These are phyloP conservation scores for Aquilaria malaccensis DNA, from an alignment of 345 rosid genomes.

Conservation along the genomic window DNA sequence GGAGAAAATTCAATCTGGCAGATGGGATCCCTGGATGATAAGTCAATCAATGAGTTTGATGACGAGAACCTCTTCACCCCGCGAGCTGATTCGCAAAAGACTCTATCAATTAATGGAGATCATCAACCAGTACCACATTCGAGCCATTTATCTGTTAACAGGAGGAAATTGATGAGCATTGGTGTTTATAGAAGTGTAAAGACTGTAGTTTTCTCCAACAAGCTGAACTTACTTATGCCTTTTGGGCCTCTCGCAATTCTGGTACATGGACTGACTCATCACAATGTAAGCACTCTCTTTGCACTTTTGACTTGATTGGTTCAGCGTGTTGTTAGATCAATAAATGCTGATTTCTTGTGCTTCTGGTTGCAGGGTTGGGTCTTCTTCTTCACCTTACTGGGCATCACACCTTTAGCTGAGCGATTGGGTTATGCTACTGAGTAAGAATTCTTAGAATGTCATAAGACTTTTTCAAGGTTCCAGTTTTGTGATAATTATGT, in stretches of 20 bases:
- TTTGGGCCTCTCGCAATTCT: constrained; percentile 84
- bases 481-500: background rate
- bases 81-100: constrained; percentile 17
- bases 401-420: constrained; percentile 85
- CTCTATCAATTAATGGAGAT: constrained; percentile 17
- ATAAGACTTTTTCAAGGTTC: background rate
- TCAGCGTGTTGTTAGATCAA: no score
- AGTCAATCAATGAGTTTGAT: constrained; percentile 26
- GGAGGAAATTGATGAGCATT: constrained; percentile 17
- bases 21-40: constrained; percentile 50
- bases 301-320: background rate
- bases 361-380: constrained; percentile 56
- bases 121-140: constrained; percentile 27
- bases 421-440: constrained; percentile 94
- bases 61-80: constrained; percentile 29
- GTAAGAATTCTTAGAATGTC: constrained; percentile 37
- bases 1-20: constrained; percentile 19
- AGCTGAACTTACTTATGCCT: constrained; percentile 78
- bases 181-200: constrained; percentile 40
- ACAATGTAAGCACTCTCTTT: constrained; percentile 43
- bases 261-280: constrained; percentile 43
- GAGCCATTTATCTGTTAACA: constrained; percentile 15
- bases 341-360: background rate
- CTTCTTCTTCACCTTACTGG: constrained; percentile 69
- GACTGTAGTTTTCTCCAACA: constrained; percentile 74